phyloP scores from a whole-genome alignment of 2,329 filamentous ascomycete genomes.

The Orbilia blumenaviensis region DNA sequence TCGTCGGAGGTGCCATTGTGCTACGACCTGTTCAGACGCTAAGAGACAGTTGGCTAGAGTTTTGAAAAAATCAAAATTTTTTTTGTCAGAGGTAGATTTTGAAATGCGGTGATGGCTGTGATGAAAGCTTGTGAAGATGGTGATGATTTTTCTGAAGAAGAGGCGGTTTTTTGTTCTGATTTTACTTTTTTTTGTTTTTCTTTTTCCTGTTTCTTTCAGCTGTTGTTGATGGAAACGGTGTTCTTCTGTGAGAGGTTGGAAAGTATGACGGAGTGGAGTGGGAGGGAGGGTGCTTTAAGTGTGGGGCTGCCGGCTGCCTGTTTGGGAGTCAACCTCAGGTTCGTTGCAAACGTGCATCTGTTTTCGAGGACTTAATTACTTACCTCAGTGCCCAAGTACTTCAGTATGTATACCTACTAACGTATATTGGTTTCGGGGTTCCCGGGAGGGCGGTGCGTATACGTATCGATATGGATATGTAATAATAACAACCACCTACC shows the following conservation, averaged over 20 bases:
- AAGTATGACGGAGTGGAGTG: conserved; percentile 20
- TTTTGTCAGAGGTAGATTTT: background rate
- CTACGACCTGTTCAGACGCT: background rate
- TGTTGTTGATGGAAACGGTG: conserved; percentile 26
- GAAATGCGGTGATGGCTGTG: background rate
- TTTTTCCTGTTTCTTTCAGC: background rate
- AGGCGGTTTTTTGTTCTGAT: background rate
- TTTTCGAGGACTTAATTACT: conserved; percentile 43
- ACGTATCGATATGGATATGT: too few relatives aligned
- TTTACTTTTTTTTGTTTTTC: background rate
- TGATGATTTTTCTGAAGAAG: background rate
- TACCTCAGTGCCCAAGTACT: too few relatives aligned
- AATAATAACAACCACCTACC: too few relatives aligned
- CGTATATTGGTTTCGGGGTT: too few relatives aligned
- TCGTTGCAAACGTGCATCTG: conserved; percentile 43
- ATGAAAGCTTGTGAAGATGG: conserved; percentile 3
- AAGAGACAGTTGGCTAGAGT: background rate
- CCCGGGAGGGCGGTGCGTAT: too few relatives aligned
- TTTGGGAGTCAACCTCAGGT: background rate
- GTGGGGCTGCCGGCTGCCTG: conserved; percentile 14
- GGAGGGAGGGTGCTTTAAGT: too few relatives aligned
- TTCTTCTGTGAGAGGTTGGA: conserved; percentile 18
- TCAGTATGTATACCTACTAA: too few relatives aligned
- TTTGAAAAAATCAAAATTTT: too few relatives aligned
- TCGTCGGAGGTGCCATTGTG: conserved; percentile 77